phyloP scores from a whole-genome alignment of 2,329 filamentous ascomycete species.

The Epichloe elymi region DNA sequence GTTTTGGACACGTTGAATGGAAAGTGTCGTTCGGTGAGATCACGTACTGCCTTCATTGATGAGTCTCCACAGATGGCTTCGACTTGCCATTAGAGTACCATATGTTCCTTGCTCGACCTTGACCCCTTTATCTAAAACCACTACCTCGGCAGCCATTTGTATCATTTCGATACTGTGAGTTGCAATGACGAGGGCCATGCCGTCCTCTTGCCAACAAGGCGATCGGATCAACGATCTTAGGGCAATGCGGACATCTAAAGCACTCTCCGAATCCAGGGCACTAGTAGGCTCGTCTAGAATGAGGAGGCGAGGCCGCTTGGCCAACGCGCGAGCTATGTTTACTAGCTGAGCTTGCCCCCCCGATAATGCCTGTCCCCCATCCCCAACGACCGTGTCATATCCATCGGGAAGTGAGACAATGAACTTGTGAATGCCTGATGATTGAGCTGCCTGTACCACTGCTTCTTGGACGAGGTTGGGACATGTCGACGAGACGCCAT shows the following conservation, averaged over 20 bases:
- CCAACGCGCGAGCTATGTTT: conserved; percentile 66
- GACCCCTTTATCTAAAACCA: conserved; percentile 56
- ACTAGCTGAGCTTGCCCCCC: conserved; percentile 72
- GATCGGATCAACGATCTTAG: conserved; percentile 38
- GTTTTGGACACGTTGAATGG: neutral
- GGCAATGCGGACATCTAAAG: conserved; percentile 49
- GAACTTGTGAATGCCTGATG: conserved; percentile 63
- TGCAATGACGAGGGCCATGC: conserved; percentile 62
- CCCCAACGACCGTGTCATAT: conserved; percentile 56
- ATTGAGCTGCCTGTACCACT: conserved; percentile 38
- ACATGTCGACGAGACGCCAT: conserved; percentile 51
- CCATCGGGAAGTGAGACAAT: conserved; percentile 51
- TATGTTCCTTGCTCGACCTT: conserved; percentile 58
- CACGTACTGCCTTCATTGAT: conserved; percentile 20
- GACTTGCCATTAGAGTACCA: conserved; percentile 37
- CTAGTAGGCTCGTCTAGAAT: conserved; percentile 82
- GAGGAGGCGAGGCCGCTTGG: conserved; percentile 56
- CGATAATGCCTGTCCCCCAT: conserved; percentile 67
- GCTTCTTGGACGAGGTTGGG: conserved; percentile 31
- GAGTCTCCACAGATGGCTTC: conserved; percentile 35
- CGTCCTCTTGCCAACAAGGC: conserved; percentile 9
- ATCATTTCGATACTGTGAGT: conserved; percentile 84
- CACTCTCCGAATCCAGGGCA: conserved; percentile 59
- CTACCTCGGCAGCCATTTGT: conserved; percentile 57
- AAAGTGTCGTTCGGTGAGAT: neutral